Percentiles rank a stretch among this genome's conserved stretches.
These are phyloP conservation scores for Stephanocyclus meneghinianus DNA, from an alignment of 352 stramenopile genomes.

Conservation along the genomic window DNA sequence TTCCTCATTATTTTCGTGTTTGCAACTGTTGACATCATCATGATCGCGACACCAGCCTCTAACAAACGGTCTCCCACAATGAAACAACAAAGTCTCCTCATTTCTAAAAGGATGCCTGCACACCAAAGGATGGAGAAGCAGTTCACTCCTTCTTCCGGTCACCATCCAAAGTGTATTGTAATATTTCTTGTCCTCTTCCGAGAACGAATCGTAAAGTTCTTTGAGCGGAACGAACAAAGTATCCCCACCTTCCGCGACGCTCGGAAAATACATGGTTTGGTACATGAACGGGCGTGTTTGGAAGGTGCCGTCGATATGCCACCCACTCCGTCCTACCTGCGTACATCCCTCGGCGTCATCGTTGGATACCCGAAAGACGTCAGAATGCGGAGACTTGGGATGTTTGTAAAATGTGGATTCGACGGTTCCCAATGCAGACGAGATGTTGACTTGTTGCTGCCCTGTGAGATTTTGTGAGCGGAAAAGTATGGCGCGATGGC, in stretches of 20 bases:
- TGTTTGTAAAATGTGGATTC: conserved; percentile 17
- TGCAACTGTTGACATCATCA: background rate
- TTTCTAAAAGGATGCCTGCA: conserved; percentile 14
- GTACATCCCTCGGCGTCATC: conserved; percentile 11
- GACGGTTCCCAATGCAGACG: conserved; percentile 6
- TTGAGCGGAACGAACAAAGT: conserved; percentile 9
- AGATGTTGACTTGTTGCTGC: conserved; percentile 17
- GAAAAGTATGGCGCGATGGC: conserved; percentile 22
- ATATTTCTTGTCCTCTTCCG: background rate
- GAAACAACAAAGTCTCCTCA: conserved; percentile 15
- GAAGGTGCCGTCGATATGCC: conserved; percentile 12
- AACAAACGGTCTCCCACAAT: conserved; percentile 10
- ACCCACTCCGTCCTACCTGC: conserved; percentile 2
- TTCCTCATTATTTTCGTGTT: background rate
- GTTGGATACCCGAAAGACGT: conserved; percentile 6
- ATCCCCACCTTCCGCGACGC: conserved; percentile 5
- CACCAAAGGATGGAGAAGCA: conserved; percentile 7
- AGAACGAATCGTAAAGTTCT: conserved; percentile 14
- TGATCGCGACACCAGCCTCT: background rate
- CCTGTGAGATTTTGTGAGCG: conserved; percentile 10
- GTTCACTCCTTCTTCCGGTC: background rate
- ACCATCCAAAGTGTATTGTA: conserved; percentile 12
- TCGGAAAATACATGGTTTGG: conserved; percentile 21
- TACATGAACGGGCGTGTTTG: conserved; percentile 6
- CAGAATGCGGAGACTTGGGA: conserved; percentile 6